Conservation (phyloP, 2,329 filamentous ascomycete genomes). For the Alternaria panax region DNA sequence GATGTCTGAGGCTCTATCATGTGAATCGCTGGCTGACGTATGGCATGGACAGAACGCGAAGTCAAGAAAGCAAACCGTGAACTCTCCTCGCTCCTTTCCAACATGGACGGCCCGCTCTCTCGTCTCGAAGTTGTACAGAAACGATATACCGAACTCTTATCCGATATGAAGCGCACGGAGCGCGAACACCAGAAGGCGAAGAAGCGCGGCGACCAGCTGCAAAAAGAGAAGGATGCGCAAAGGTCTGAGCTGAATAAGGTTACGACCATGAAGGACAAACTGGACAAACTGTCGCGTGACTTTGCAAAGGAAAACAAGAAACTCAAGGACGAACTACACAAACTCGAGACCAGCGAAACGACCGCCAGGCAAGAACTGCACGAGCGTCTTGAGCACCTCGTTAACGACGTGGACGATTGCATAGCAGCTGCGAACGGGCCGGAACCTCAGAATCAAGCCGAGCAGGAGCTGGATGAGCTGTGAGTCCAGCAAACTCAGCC, state of each 20-base stretch:
- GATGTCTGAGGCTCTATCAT: conserved; percentile 11
- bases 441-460: conserved; percentile 75
- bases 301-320: conserved; percentile 98
- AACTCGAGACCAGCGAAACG: conserved; percentile 84
- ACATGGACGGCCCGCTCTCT: conserved; percentile 89
- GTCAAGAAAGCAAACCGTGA: conserved; percentile 94
- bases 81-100: conserved; percentile 80
- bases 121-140: conserved; percentile 91
- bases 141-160: conserved; percentile 87
- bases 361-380: conserved; percentile 84
- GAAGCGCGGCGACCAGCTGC: conserved; percentile 89
- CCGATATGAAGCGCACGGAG: conserved; percentile 95
- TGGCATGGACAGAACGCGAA: conserved; percentile 74
- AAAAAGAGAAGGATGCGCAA: conserved; percentile 94
- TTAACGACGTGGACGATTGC: conserved; percentile 86
- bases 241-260: conserved; percentile 90
- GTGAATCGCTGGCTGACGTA: conserved; percentile 35
- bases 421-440: conserved; percentile 87
- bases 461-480: conserved; percentile 90
- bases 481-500: conserved; percentile 56
- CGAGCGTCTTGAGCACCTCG: conserved; percentile 78
- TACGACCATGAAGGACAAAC: conserved; percentile 88
- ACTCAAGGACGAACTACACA: conserved; percentile 91
- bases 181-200: conserved; percentile 95
- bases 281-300: conserved; percentile 94